Conservation (phyloP, 1,139 yeast genomes). For the Debaryomyces coudertii region DNA sequence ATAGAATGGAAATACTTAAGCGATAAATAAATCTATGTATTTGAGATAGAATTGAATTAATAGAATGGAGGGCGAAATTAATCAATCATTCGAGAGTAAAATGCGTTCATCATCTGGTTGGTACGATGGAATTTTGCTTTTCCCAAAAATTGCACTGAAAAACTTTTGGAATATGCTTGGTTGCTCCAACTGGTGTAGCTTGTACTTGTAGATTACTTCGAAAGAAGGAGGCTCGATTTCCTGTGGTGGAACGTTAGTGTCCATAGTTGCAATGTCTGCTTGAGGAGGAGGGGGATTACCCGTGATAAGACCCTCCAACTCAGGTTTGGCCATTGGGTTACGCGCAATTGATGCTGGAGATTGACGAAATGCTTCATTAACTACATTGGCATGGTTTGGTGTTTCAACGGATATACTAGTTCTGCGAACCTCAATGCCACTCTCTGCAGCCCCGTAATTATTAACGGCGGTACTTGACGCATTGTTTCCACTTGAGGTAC, state of each 20-base stretch:
- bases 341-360: conserved; percentile 46
- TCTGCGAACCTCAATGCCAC: conserved; percentile 20
- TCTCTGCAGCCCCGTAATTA: conserved; percentile 26
- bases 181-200: conserved; percentile 23
- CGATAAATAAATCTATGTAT: conserved; percentile 3
- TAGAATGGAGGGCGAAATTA: background rate
- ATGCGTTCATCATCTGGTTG: conserved; percentile 12
- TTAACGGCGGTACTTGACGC: conserved; percentile 6
- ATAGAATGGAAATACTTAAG: background rate
- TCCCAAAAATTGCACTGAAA: conserved; percentile 8
- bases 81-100: conserved; percentile 6
- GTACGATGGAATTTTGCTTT: conserved; percentile 1
- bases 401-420: conserved; percentile 22
- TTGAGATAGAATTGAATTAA: background rate
- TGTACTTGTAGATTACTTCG: conserved; percentile 34
- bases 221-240: conserved; percentile 46
- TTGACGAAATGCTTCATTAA: conserved; percentile 27
- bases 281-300: conserved; percentile 29
- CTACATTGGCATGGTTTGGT: conserved; percentile 12
- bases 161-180: conserved; percentile 15
- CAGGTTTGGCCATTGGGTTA: conserved; percentile 39
- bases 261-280: conserved; percentile 21
- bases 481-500: conserved; percentile 19
- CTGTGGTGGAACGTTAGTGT: conserved; percentile 30
- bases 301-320: conserved; percentile 36